A percentile compares a stretch with the other conserved stretches of the same genome.
These are phyloP conservation scores for Fusarium palustre DNA, from an alignment of 2,329 filamentous ascomycete species.

Conservation along the genomic window DNA sequence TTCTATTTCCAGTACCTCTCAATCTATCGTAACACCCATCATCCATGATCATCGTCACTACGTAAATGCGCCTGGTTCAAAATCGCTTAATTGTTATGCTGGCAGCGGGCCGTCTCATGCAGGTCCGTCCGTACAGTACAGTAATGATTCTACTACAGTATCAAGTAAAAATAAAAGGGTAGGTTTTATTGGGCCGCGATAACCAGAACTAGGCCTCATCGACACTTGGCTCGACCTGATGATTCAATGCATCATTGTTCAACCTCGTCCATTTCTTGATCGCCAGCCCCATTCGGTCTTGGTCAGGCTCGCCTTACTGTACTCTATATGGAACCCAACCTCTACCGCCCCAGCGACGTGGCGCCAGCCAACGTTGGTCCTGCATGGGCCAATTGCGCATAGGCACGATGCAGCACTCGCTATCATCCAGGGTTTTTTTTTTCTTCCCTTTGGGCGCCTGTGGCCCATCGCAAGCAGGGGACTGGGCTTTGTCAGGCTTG, in stretches of 20 bases:
- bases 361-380: constrained; percentile 43
- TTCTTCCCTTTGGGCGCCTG: constrained; percentile 42
- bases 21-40: constrained; percentile 9
- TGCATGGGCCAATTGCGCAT: constrained; percentile 49
- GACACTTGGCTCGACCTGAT: constrained; percentile 18
- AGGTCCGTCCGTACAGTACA: constrained; percentile 26
- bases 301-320: constrained; percentile 42
- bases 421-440: constrained; percentile 37
- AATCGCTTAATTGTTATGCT: constrained; percentile 28
- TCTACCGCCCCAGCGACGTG: constrained; percentile 50
- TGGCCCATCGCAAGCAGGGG: constrained; percentile 42
- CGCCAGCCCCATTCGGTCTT: constrained; percentile 14
- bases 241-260: constrained; percentile 32
- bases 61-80: constrained; percentile 25
- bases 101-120: constrained; percentile 42
- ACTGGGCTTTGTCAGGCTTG: constrained; percentile 41
- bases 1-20: background rate
- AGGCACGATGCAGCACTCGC: constrained; percentile 45
- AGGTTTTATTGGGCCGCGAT: constrained; percentile 48
- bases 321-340: constrained; percentile 45
- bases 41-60: constrained; percentile 15
- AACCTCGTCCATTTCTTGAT: constrained; percentile 34
- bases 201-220: constrained; percentile 36
- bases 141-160: constrained; percentile 11
- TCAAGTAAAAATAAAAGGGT: constrained; percentile 15